phyloP scores from a whole-genome alignment of 108 stramenopile species.

The Schizochytrium sp. region DNA sequence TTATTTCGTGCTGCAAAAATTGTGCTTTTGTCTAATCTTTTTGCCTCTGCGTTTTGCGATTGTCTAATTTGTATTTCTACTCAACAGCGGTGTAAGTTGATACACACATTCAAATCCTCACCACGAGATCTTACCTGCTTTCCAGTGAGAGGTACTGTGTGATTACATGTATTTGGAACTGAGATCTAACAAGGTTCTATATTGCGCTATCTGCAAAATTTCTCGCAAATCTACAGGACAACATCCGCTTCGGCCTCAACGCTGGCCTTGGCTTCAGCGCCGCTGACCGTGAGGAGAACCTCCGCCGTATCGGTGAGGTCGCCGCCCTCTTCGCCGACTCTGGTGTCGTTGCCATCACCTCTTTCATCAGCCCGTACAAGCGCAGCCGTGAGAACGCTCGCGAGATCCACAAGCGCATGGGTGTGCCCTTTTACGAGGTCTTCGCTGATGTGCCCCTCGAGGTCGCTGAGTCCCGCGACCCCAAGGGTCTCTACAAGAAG shows the following conservation, averaged over 20 bases:
- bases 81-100: no score
- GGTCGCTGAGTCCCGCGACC: slow-evolving; percentile 86
- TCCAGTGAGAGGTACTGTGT: no score
- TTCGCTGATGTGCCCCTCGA: slow-evolving; percentile 97
- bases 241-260: slow-evolving; percentile 92
- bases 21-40: no score
- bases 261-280: slow-evolving; percentile 92
- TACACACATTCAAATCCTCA: no score
- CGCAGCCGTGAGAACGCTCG: slow-evolving; percentile 90
- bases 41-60: not conserved
- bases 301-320: slow-evolving; percentile 94
- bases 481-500: slow-evolving; percentile 87
- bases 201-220: no score
- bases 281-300: slow-evolving; percentile 93
- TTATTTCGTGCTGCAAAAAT: no score
- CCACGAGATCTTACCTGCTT: no score
- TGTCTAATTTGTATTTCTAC: not conserved
- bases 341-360: slow-evolving; percentile 95
- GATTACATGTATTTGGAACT: no score
- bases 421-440: slow-evolving; percentile 96
- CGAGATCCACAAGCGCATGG: slow-evolving; percentile 94
- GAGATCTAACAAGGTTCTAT: no score
- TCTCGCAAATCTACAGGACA: slow-evolving; percentile 68
- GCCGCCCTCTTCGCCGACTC: slow-evolving; percentile 93
- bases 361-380: slow-evolving; percentile 93